phyloP scores from a whole-genome alignment of 1,284 basidiomycete species.

The Irpex sp. region DNA sequence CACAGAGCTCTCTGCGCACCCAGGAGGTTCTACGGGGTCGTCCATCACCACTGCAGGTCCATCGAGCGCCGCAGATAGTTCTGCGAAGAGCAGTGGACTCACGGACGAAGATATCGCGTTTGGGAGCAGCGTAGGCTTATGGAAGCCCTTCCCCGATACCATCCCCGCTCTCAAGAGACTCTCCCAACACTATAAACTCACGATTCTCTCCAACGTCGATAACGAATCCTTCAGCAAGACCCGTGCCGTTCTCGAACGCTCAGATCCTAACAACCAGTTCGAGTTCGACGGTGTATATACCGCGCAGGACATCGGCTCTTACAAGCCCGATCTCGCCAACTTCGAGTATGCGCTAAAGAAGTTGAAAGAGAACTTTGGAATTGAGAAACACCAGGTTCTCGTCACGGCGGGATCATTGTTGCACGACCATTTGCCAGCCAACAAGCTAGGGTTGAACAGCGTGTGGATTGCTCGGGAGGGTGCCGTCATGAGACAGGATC shows the following conservation, averaged over 20 bases:
- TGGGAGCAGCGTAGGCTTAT: constrained; percentile 53
- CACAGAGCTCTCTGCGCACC: constrained; percentile 13
- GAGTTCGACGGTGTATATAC: constrained; percentile 64
- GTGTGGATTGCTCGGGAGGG: constrained; percentile 15
- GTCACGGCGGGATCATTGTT: constrained; percentile 22
- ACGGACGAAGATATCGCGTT: constrained; percentile 36
- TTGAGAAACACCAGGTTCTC: constrained; percentile 45
- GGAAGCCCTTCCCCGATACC: constrained; percentile 68
- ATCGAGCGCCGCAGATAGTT: constrained; percentile 9
- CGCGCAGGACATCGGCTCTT: constrained; percentile 62
- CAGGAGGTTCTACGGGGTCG: background rate
- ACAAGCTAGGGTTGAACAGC: constrained; percentile 13
- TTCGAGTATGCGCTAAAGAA: constrained; percentile 48
- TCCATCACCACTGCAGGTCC: constrained; percentile 12
- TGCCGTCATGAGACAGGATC: constrained; percentile 8
- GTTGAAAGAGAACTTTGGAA: constrained; percentile 41
- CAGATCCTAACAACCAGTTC: constrained; percentile 38
- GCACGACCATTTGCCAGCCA: constrained; percentile 17
- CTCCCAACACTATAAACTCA: constrained; percentile 59
- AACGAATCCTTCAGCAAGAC: constrained; percentile 58
- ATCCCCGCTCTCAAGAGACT: constrained; percentile 53
- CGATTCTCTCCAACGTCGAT: constrained; percentile 75
- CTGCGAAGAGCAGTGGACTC: background rate
- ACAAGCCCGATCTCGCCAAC: constrained; percentile 64
- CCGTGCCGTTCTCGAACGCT: constrained; percentile 47